Evolutionary conservation across 345 rosid species (phyloP).

Genomic region (Kandelia obovata): DNA sequence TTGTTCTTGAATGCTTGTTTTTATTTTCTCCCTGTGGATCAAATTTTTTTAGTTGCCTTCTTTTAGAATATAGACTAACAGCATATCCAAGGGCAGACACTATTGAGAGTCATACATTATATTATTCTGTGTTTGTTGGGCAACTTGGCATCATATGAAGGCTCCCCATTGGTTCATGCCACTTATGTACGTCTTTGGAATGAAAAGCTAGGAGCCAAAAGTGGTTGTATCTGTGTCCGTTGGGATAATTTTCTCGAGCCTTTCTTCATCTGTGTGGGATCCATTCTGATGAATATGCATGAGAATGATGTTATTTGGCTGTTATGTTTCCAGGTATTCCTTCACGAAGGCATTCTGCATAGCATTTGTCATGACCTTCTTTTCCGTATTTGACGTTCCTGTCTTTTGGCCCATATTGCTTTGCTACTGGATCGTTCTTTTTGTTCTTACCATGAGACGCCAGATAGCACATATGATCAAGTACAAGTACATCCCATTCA

Average conservation of each 20-base stretch:
- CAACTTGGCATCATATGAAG: too few relatives aligned
- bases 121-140: too few relatives aligned
- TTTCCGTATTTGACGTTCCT: slow-evolving; percentile 73
- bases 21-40: too few relatives aligned
- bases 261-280: neutral
- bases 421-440: slow-evolving; percentile 74
- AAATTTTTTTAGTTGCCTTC: too few relatives aligned
- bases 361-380: slow-evolving; percentile 78
- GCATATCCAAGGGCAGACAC: too few relatives aligned
- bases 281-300: neutral
- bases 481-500: slow-evolving; percentile 70
- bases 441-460: slow-evolving; percentile 72
- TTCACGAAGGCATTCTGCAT: slow-evolving; percentile 70
- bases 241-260: neutral
- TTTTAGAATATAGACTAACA: too few relatives aligned
- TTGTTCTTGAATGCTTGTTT: too few relatives aligned
- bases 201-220: neutral
- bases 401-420: slow-evolving; percentile 87
- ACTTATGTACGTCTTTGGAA: neutral
- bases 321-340: slow-evolving; percentile 57
- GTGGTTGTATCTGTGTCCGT: neutral
- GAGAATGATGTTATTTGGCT: slow-evolving; percentile 9
- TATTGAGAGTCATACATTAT: too few relatives aligned
- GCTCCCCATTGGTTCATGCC: neutral
- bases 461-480: slow-evolving; percentile 84